Evolutionary conservation across 2,329 filamentous ascomycete species (phyloP).

Genomic region (Parastagonospora nodorum): DNA sequence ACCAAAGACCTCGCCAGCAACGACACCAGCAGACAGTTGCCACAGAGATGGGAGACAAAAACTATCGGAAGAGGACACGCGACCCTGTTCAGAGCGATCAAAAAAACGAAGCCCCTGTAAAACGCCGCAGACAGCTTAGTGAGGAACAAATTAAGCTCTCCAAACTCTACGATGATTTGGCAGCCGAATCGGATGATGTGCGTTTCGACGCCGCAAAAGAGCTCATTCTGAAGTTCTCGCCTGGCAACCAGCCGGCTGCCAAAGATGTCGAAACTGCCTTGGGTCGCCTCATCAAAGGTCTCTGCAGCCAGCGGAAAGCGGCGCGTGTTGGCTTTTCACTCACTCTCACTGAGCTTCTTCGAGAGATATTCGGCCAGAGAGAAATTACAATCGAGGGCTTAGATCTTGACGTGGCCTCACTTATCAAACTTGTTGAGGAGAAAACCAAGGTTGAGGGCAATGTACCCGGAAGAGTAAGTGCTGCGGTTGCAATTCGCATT

Average conservation of each 20-base stretch:
- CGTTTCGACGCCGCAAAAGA: slow-evolving; percentile 53
- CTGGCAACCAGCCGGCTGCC: slow-evolving; percentile 43
- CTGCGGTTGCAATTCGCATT: not conserved
- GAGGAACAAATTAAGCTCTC: slow-evolving; percentile 50
- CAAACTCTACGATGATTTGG: slow-evolving; percentile 53
- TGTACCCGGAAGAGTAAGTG: slow-evolving; percentile 58
- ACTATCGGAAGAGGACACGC: slow-evolving; percentile 31
- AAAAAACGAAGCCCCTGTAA: slow-evolving; percentile 27
- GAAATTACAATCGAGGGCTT: slow-evolving; percentile 38
- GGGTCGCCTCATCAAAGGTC: slow-evolving; percentile 73
- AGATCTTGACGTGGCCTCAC: slow-evolving; percentile 45
- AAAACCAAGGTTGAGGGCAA: slow-evolving; percentile 59
- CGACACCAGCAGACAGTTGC: not conserved
- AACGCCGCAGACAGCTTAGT: slow-evolving; percentile 44
- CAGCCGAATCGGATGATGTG: slow-evolving; percentile 52
- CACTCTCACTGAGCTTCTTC: slow-evolving; percentile 80
- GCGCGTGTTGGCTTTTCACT: slow-evolving; percentile 88
- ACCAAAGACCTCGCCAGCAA: not conserved
- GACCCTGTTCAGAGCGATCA: slow-evolving; percentile 22
- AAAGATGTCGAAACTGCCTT: slow-evolving; percentile 48
- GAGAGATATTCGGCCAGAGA: slow-evolving; percentile 66
- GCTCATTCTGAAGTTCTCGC: slow-evolving; percentile 49
- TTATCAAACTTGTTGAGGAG: slow-evolving; percentile 58
- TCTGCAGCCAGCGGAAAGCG: slow-evolving; percentile 88
- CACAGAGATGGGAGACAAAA: slow-evolving; percentile 30